phyloP scores from a whole-genome alignment of 805 yeast genomes.

The Schwanniomyces vanrijiae region DNA sequence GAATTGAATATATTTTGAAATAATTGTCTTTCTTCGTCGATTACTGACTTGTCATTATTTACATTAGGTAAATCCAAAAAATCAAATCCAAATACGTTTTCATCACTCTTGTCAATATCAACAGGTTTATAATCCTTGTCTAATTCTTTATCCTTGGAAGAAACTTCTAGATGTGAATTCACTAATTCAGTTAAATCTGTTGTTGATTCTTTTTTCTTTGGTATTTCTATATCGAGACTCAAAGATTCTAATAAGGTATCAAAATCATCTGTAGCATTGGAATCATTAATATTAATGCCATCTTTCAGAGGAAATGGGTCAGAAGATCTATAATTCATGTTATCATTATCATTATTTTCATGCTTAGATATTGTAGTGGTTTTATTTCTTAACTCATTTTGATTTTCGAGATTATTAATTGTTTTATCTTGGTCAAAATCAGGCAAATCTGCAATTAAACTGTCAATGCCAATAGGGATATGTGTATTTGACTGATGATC shows the following conservation, averaged over 20 bases:
- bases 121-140: conserved; percentile 1
- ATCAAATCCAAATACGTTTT: conserved; percentile 12
- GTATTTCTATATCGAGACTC: conserved; percentile 1
- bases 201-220: not conserved
- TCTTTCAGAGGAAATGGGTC: no score
- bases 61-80: conserved; percentile 7
- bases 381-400: not conserved
- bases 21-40: conserved; percentile 20
- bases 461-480: not conserved
- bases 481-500: not conserved
- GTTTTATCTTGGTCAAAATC: not conserved
- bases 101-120: conserved; percentile 13
- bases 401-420: not conserved
- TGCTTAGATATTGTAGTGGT: not conserved
- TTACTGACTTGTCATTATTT: conserved; percentile 4
- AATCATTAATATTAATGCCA: not conserved
- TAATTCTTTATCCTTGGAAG: not conserved
- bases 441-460: not conserved
- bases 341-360: not conserved
- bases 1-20: conserved; percentile 25
- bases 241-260: conserved; percentile 7
- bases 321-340: no score
- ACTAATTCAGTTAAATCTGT: not conserved
- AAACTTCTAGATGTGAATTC: not conserved
- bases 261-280: conserved; percentile 3